phyloP scores from a whole-genome alignment of 106 monocot genomes.

The Dactylorhiza incarnata region DNA sequence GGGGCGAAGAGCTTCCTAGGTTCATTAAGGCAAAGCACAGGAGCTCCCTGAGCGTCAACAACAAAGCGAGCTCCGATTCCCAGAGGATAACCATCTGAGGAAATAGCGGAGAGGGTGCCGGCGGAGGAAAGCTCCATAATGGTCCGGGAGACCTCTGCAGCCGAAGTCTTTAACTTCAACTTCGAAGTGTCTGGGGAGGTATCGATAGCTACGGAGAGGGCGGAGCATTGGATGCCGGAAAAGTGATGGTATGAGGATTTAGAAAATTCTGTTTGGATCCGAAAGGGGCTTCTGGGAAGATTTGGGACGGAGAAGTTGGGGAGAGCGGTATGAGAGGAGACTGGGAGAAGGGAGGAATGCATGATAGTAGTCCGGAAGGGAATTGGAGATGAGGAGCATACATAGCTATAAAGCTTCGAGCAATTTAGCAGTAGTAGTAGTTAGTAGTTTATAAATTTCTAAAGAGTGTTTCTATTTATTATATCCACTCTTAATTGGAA shows the following conservation, averaged over 20 bases:
- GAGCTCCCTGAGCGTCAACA: conserved; percentile 51
- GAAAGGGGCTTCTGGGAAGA: not conserved
- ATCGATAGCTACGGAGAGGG: conserved; percentile 19
- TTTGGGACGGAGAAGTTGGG: not conserved
- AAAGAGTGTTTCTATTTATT: too few species aligned
- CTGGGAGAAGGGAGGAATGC: not conserved
- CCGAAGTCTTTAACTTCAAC: conserved; percentile 28
- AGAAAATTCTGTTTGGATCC: too few species aligned
- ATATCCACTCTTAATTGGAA: too few species aligned
- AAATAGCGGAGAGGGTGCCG: conserved; percentile 64
- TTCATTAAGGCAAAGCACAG: conserved; percentile 58
- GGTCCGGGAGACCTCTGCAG: conserved; percentile 77
- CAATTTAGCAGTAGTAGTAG: too few species aligned
- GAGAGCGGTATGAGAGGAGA: not conserved
- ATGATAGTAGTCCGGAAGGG: too few species aligned
- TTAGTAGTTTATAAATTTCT: too few species aligned
- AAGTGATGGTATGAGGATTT: not conserved
- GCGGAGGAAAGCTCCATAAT: conserved; percentile 74
- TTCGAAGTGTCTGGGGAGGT: too few species aligned
- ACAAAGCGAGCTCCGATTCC: conserved; percentile 85
- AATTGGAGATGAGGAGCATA: too few species aligned
- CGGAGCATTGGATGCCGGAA: conserved; percentile 16
- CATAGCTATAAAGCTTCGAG: too few species aligned
- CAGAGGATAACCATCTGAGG: conserved; percentile 58
- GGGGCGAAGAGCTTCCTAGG: conserved; percentile 17